These are phyloP conservation scores for Dunaliella sp. DNA, from an alignment of 139 green algal species.

Conservation along the genomic window DNA sequence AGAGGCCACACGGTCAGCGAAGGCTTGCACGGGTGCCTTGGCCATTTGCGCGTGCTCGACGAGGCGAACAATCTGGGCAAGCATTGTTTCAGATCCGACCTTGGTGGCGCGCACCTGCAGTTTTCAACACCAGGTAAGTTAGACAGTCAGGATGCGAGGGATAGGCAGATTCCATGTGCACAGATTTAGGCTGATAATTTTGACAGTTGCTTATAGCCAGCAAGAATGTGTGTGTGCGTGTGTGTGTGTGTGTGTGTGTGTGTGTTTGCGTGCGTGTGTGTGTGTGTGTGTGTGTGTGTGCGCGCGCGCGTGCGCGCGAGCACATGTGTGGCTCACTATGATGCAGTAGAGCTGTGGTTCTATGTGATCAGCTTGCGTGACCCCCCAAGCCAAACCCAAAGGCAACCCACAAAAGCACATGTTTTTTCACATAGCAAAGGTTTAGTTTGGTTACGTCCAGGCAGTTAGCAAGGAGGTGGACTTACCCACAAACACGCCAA, in stretches of 20 bases:
- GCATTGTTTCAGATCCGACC: conserved; percentile 79
- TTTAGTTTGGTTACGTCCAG: no score
- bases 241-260: not conserved
- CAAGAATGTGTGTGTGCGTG: not conserved
- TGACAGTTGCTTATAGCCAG: not conserved
- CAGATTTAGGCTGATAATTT: not conserved
- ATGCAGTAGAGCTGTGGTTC: no score
- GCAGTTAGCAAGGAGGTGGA: no score
- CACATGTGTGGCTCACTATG: no score
- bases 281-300: not conserved
- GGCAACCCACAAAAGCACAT: no score
- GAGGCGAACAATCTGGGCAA: conserved; percentile 92
- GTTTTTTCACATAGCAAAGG: no score
- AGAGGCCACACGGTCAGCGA: conserved; percentile 81
- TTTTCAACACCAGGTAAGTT: not conserved
- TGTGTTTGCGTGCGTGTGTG: not conserved
- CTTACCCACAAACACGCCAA: no score
- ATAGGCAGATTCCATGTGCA: no score
- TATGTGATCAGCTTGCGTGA: no score
- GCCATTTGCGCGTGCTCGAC: conserved; percentile 91
- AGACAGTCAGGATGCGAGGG: no score
- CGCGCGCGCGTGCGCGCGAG: not conserved
- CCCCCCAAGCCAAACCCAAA: no score
- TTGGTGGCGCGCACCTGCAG: conserved; percentile 37
- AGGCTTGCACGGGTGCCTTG: conserved; percentile 92